These are phyloP conservation scores for Byssoonygena ceratinophila DNA, from an alignment of 2,329 filamentous ascomycete species.

Conservation along the genomic window DNA sequence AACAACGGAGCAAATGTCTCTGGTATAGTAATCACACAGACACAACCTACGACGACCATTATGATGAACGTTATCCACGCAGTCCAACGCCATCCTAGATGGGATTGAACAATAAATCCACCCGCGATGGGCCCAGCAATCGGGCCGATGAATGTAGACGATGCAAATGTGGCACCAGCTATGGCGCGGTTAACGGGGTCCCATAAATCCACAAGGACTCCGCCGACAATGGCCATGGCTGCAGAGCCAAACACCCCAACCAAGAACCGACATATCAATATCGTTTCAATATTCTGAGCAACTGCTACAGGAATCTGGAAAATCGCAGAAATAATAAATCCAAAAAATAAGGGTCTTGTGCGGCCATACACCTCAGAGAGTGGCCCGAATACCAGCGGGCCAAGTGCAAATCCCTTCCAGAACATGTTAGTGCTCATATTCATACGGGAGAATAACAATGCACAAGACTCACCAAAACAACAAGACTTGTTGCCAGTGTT, in stretches of 20 bases:
- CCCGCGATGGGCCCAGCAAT: conserved; percentile 42
- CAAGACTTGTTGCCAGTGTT: conserved; percentile 41
- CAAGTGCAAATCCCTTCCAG: conserved; percentile 29
- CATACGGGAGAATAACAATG: not conserved
- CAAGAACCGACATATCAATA: conserved; percentile 47
- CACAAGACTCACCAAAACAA: conserved; percentile 30
- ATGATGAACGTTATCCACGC: conserved; percentile 47
- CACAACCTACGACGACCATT: conserved; percentile 31
- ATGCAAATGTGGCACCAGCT: conserved; percentile 37
- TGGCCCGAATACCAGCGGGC: conserved; percentile 36
- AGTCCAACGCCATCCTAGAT: conserved; percentile 49
- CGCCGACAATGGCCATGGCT: conserved; percentile 43
- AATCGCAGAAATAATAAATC: conserved; percentile 41
- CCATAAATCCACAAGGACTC: conserved; percentile 43
- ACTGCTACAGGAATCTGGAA: conserved; percentile 48
- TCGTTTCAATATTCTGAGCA: conserved; percentile 44
- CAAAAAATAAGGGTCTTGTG: conserved; percentile 40
- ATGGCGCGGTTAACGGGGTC: conserved; percentile 39
- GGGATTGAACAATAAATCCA: conserved; percentile 40
- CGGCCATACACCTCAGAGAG: conserved; percentile 43
- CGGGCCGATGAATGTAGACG: conserved; percentile 42
- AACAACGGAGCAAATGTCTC: conserved; percentile 44
- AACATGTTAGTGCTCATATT: not conserved
- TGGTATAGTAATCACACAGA: conserved; percentile 40
- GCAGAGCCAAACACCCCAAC: conserved; percentile 44